Percentiles rank a stretch among this genome's conserved stretches.
Evolutionary conservation across 768 basidiomycete species (phyloP).

Genomic region (Podaxis sp.): DNA sequence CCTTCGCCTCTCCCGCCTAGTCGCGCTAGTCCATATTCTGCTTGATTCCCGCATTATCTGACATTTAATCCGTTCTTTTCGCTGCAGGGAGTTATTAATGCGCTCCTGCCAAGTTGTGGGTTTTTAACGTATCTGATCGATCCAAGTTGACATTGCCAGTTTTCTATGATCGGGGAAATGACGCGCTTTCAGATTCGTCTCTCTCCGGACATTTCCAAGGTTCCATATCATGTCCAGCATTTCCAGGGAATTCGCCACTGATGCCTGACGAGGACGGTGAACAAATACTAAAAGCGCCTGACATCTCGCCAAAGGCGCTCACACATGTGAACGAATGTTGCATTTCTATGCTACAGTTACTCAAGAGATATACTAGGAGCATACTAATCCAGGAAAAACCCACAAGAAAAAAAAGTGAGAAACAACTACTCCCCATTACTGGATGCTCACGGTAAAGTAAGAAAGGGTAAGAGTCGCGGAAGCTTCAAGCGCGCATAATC

Average conservation of each 20-base stretch:
- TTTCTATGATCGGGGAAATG: not conserved
- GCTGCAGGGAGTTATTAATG: not conserved
- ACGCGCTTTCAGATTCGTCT: not conserved
- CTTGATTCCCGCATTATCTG: conserved; percentile 2
- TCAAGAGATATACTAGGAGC: not conserved
- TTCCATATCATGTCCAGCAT: not conserved
- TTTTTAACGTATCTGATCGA: not conserved
- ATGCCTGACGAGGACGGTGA: not conserved
- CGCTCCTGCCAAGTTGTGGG: not conserved
- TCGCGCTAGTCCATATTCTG: not conserved
- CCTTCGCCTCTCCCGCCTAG: not conserved
- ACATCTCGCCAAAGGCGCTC: not conserved
- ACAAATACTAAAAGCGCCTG: not conserved
- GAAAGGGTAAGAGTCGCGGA: not conserved
- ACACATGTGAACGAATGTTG: not conserved
- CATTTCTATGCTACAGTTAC: not conserved
- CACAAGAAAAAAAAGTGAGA: not conserved
- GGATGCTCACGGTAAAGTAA: not conserved
- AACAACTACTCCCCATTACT: not conserved
- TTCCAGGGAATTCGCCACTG: not conserved
- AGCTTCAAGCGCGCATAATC: not conserved
- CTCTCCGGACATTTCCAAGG: not conserved
- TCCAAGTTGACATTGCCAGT: not conserved
- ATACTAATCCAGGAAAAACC: not conserved
- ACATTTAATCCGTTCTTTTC: conserved; percentile 5